Evolutionary conservation across 2,329 filamentous ascomycete species (phyloP).

Genomic region (Juglanconis juglandina): DNA sequence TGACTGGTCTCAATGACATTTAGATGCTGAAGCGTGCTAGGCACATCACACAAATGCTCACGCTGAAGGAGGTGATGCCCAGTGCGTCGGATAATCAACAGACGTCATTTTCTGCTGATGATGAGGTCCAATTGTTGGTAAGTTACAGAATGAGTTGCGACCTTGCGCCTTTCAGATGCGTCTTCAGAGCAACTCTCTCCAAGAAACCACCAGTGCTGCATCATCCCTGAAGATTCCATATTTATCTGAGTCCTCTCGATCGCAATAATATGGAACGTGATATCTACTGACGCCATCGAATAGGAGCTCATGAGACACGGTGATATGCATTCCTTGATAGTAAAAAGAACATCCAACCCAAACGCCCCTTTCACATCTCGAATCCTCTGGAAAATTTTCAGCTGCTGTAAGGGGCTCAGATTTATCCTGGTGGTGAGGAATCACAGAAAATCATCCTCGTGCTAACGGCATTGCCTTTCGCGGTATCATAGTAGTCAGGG

Average conservation of each 20-base stretch:
- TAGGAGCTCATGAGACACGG: too few relatives aligned
- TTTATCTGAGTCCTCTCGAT: too few relatives aligned
- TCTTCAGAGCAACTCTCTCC: too few relatives aligned
- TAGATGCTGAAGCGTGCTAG: not conserved
- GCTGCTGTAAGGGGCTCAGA: not conserved
- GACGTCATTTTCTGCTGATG: not conserved
- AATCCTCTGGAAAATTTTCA: not conserved
- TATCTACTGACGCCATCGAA: too few relatives aligned
- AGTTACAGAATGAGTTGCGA: too few relatives aligned
- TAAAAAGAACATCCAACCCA: too few relatives aligned
- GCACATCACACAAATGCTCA: not conserved
- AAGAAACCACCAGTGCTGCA: not conserved
- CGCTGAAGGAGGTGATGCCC: not conserved
- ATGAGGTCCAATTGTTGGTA: not conserved
- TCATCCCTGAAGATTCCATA: not conserved
- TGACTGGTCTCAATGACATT: too few relatives aligned
- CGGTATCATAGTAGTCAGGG: not conserved
- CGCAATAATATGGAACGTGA: too few relatives aligned
- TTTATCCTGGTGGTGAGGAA: not conserved
- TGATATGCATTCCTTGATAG: too few relatives aligned
- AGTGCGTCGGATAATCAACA: not conserved
- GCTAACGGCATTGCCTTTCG: not conserved
- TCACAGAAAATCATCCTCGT: not conserved
- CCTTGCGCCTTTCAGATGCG: too few relatives aligned
- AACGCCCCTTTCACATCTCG: too few relatives aligned